Base-by-base conservation (phyloP, 352 stramenopile species). In the Phytophthora nicotianae region DNA sequence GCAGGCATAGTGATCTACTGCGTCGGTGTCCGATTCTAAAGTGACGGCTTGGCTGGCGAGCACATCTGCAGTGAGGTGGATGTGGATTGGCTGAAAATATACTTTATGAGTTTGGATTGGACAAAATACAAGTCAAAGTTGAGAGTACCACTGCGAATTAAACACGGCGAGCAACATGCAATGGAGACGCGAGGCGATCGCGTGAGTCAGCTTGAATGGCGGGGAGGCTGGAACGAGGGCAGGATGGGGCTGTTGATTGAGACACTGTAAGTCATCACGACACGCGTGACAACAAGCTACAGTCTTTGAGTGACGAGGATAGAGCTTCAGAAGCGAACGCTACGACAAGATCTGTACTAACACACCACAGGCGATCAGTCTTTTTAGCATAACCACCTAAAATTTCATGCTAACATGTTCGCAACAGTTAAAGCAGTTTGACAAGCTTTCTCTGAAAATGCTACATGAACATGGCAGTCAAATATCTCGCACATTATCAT, bases 51-150 rank as follows among this genome's bases (percentile, higher is more conserved):
- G 19, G 32, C 32, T 38, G 32, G 19, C 32, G 46, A 55, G 40
- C 27, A 8, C 50, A 46, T 50, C 23, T 33, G 43, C 16, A 38
- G 2, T 38, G 8, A n/a, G n/a, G 7, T 13, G 29, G 7, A 5
- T 35, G 10, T 9, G 29, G 29, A 38, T 38, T 38, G 32, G 32
- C 6, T 10, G 20, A 9, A 60, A 14, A 26, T 3, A 4, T 5
- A 4, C 52, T 14, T 50, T 23, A 66, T 60, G 59, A 50, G 41
- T 35, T 26, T 11, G 29, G 29, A 50, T 48, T 47, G 58, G 58
- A 16, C 7, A 20, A 53, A 61, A 35, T 6, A 8, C 51, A 45
- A 19, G 41, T 50, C 24, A 24, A 49, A 33, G 37, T 50, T 42
- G 33, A 26, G n/a, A n/a, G 7, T 45, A 45, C 38, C n/a, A 45